These are phyloP conservation scores for Glycyrrhiza uralensis DNA, from an alignment of 306 rosid genomes.

Conservation along the genomic window DNA sequence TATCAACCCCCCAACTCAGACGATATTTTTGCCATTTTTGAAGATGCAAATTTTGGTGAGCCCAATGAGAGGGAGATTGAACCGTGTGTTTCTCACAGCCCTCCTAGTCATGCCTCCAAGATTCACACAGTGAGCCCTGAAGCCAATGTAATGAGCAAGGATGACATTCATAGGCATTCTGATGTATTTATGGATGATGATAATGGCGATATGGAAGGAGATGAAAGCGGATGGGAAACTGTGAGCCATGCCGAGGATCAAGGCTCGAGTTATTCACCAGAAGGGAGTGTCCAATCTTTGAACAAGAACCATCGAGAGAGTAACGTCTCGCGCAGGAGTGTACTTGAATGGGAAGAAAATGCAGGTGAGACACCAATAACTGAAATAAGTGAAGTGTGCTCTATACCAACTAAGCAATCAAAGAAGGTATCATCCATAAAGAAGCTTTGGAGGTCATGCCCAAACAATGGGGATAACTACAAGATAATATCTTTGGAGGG, in stretches of 20 bases:
- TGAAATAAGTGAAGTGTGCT: conserved; percentile 74
- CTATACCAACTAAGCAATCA: conserved; percentile 58
- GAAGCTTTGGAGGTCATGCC: conserved; percentile 71
- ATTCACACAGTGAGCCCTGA: conserved; percentile 75
- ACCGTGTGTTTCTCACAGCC: conserved; percentile 63
- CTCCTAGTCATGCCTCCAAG: conserved; percentile 66
- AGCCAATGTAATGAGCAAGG: conserved; percentile 37
- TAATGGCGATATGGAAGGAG: conserved; percentile 78
- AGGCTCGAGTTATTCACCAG: conserved; percentile 79
- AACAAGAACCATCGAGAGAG: conserved; percentile 57
- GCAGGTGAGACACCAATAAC: conserved; percentile 57
- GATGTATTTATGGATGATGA: conserved; percentile 52
- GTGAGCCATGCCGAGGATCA: conserved; percentile 91
- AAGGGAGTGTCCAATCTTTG: conserved; percentile 58
- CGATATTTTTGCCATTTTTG: conserved; percentile 73
- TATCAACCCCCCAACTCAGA: conserved; percentile 72
- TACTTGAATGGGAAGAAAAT: conserved; percentile 76
- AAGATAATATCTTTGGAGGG: conserved; percentile 75
- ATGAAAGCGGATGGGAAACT: conserved; percentile 99
- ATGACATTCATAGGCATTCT: conserved; percentile 41
- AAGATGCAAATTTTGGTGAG: conserved; percentile 67
- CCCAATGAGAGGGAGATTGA: conserved; percentile 73
- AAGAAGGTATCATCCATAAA: conserved; percentile 76
- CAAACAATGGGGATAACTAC: conserved; percentile 61
- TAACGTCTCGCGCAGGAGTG: conserved; percentile 51